These are phyloP conservation scores for Thelonectria rubi DNA, from an alignment of 2,329 filamentous ascomycete species.

Conservation along the genomic window DNA sequence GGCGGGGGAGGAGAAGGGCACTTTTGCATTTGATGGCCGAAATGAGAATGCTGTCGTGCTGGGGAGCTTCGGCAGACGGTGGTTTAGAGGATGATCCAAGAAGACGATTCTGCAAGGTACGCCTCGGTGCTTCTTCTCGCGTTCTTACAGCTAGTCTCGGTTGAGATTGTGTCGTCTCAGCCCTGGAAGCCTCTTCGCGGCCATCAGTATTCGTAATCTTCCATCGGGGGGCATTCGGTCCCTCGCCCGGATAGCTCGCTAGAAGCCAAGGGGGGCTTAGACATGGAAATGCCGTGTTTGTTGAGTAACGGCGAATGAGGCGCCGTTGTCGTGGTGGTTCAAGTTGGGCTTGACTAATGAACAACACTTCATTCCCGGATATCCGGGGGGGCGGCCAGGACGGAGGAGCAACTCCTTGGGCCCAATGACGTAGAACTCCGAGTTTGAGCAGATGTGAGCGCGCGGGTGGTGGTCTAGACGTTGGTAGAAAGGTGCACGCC, in stretches of 20 bases:
- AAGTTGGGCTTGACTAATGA: not conserved
- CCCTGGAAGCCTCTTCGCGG: not conserved
- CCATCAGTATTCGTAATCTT: not conserved
- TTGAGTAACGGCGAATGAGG: no score
- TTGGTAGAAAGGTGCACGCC: not conserved
- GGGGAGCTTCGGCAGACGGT: no score
- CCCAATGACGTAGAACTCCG: not conserved
- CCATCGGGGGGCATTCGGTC: not conserved
- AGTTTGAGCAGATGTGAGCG: not conserved
- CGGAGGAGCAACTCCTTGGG: not conserved
- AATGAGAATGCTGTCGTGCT: not conserved
- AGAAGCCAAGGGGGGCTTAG: no score
- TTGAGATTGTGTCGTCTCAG: not conserved
- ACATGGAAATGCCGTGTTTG: no score
- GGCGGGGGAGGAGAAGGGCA: no score
- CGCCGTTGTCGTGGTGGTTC: not conserved
- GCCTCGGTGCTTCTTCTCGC: not conserved
- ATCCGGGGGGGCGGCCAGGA: not conserved
- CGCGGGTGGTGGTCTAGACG: not conserved
- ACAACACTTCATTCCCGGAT: not conserved
- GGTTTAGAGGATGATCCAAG: no score
- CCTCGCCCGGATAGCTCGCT: no score
- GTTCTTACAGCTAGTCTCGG: not conserved
- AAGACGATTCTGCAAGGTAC: no score
- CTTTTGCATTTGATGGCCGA: not conserved